phyloP scores from a whole-genome alignment of 2,329 filamentous ascomycete genomes.

The Neurospora crassa region DNA sequence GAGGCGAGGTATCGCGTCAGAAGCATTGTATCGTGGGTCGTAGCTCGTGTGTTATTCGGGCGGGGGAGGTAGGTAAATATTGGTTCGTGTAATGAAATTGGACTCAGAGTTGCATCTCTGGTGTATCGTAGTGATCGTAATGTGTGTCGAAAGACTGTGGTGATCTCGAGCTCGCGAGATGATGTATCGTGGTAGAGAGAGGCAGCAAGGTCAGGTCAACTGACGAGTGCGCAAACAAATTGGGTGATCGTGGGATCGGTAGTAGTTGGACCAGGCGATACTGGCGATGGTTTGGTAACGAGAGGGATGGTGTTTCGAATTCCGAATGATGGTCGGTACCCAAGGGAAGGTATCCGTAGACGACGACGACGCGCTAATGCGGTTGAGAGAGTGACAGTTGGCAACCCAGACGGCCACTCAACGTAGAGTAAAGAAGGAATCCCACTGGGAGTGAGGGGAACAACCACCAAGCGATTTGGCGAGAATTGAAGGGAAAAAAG shows the following conservation, averaged over 20 bases:
- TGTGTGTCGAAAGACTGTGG: not conserved
- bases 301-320: not conserved
- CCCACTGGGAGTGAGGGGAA: not conserved
- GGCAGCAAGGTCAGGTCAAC: not conserved
- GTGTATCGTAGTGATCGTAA: not conserved
- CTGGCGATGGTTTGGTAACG: not conserved
- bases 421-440: not conserved
- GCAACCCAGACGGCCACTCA: not conserved
- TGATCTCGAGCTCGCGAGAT: not conserved
- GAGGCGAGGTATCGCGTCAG: constrained; percentile 20
- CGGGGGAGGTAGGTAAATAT: not conserved
- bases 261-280: not conserved
- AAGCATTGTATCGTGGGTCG: constrained; percentile 6
- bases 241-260: not conserved
- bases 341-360: not conserved
- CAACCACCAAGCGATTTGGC: not conserved
- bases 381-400: not conserved
- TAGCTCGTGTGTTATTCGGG: constrained; percentile 13
- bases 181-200: not conserved
- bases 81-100: not conserved
- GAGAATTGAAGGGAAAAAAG: not conserved
- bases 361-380: not conserved
- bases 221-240: not conserved
- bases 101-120: not conserved
- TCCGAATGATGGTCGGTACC: not conserved